Percentiles rank a stretch among this genome's conserved stretches.
Conservation (phyloP, 2,329 filamentous ascomycete genomes). For the Arthrocladium fulminans region DNA sequence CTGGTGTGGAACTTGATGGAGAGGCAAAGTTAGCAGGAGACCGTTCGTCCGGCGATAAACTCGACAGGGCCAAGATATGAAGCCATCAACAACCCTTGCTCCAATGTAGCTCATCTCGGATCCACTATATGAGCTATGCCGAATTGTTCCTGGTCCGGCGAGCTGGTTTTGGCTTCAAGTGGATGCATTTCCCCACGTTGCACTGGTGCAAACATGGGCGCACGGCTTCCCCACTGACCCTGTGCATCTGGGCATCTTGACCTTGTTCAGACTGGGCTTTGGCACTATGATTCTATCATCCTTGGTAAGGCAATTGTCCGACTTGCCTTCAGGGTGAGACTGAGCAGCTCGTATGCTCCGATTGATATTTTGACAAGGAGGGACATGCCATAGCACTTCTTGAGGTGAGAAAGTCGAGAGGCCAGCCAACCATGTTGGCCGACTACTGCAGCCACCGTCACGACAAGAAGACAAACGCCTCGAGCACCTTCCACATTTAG, state of each 20-base stretch:
- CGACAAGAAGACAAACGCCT: no score
- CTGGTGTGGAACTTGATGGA: not conserved
- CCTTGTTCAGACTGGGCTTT: not conserved
- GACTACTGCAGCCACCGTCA: no score
- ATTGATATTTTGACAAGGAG: no score
- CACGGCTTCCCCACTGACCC: not conserved
- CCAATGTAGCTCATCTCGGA: not conserved
- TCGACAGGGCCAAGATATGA: constrained; percentile 1
- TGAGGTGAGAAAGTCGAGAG: no score
- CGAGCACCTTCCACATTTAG: no score
- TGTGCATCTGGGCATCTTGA: no score
- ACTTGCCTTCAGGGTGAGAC: no score
- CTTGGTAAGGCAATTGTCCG: no score
- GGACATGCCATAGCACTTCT: no score
- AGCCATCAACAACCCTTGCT: no score
- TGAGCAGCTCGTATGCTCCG: no score
- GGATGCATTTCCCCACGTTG: not conserved
- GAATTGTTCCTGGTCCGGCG: not conserved
- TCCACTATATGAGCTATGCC: not conserved
- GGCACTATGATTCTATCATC: not conserved
- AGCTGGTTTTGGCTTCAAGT: not conserved
- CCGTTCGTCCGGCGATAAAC: not conserved
- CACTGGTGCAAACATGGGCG: constrained; percentile 1
- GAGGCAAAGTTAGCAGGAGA: not conserved
- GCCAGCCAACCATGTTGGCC: no score